Percentiles rank a stretch among this genome's conserved stretches.
Conservation (phyloP, 1,139 yeast genomes). For the Saccharomycopsis crataegensis region DNA sequence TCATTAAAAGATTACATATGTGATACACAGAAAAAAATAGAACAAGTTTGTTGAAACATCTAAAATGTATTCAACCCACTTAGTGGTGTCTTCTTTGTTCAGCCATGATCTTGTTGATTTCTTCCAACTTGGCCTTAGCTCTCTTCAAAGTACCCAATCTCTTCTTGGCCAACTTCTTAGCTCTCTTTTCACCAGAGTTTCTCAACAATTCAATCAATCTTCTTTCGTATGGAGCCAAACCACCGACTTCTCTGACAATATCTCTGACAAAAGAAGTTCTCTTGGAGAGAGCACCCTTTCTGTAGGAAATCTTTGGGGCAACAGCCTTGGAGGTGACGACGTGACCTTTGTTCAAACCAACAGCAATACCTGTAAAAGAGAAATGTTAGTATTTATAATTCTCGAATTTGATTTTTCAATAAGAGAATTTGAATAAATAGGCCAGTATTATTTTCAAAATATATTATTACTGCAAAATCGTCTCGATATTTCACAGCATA, state of each 20-base stretch:
- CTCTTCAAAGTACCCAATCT: slow-evolving; percentile 99
- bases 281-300: slow-evolving; percentile 95
- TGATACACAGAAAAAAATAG: too few species aligned
- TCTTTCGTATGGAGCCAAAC: slow-evolving; percentile 99
- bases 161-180: slow-evolving; percentile 99
- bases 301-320: slow-evolving; percentile 90
- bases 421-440: neutral
- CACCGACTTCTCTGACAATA: slow-evolving; percentile 95
- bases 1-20: too few species aligned
- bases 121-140: slow-evolving; percentile 99
- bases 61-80: too few species aligned
- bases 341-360: slow-evolving; percentile 99
- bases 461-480: neutral
- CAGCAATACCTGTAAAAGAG: slow-evolving; percentile 81
- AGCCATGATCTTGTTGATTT: slow-evolving; percentile 93
- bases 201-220: slow-evolving; percentile 99
- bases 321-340: slow-evolving; percentile 89
- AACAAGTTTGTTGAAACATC: too few species aligned
- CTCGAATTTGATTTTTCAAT: neutral
- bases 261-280: slow-evolving; percentile 95
- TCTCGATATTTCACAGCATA: neutral
- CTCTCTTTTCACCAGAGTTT: slow-evolving; percentile 99
- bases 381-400: slow-evolving; percentile 1
- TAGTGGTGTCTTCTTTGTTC: slow-evolving; percentile 72
- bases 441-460: slow-evolving; percentile 11